Base-by-base conservation (phyloP, 371 early-diverging fungal genomes). In the Mortierella sp. region DNA sequence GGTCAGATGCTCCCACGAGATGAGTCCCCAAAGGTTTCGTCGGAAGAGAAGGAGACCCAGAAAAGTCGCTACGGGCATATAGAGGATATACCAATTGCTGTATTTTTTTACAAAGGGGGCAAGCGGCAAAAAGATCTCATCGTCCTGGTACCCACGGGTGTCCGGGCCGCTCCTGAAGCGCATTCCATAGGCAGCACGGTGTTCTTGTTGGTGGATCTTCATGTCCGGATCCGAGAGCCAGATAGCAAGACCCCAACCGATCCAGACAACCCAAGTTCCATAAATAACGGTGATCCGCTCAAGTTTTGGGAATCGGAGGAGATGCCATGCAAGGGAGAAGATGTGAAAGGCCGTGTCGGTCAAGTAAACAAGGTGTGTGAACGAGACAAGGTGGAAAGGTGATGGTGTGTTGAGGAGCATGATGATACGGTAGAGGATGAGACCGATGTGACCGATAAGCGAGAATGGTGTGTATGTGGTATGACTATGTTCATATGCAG, bases 201-300 rank as follows among this genome's bases (percentile, higher is more conserved):
- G 70, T 7, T 70, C 74, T 43, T 70, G 71, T 16, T 80, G 74
- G 53, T 70, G 74, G n/a, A 70, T 70, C 52, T 70, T 65, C 74
- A 74, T 74, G 48, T 80, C 74, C 15, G 74, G 74, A 28, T 80
- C 80, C 14, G 80, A 74, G 19, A 82, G 62, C 80, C 82, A 80
- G 72, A 81, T 70, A 5, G 87, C 83, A 6, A 90, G 75, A 1
- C 87, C 79, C 88, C 90, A 88, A 14, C 90, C 90, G 28, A 87
- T 85, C 84, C 88, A 90, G 23, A 87, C 86, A 4, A 88, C 75
- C 85, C 87, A 87, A 4, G 90, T 89, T 16, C 90, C 90, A 64
- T 88, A 90, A 11, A 88, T 84, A 12, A 90, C 87, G 50, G 87
- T 86, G 45, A 77, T 83, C 29, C 87, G 84, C 61, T 90, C 90